These are phyloP conservation scores for Delphinella strobiligena DNA, from an alignment of 2,329 filamentous ascomycete species.

Conservation along the genomic window DNA sequence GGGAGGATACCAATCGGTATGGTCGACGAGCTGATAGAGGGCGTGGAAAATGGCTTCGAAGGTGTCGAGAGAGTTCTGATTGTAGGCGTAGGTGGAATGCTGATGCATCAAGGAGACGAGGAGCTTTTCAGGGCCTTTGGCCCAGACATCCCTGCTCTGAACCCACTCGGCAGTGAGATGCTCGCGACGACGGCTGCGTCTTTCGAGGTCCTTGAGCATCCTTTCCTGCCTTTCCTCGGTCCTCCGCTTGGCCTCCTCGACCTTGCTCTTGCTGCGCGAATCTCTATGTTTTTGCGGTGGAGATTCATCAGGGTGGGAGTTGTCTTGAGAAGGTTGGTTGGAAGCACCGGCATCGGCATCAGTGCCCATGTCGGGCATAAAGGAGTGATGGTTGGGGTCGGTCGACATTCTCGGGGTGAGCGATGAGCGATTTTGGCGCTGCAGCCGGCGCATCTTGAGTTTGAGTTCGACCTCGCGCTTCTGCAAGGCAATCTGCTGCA, in stretches of 20 bases:
- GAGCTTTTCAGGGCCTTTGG: slow-evolving; percentile 21
- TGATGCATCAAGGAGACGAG: slow-evolving; percentile 25
- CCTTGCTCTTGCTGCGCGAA: slow-evolving; percentile 25
- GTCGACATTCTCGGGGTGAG: neutral
- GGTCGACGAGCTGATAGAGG: slow-evolving; percentile 23
- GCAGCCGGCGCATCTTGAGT: slow-evolving; percentile 22
- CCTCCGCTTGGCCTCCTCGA: slow-evolving; percentile 23
- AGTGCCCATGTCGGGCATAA: slow-evolving; percentile 4
- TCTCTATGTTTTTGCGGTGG: slow-evolving; percentile 16
- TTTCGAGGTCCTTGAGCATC: slow-evolving; percentile 24
- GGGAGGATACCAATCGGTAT: slow-evolving; percentile 20
- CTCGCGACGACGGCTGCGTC: slow-evolving; percentile 22
- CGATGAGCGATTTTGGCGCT: slow-evolving; percentile 10
- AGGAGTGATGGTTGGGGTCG: slow-evolving; percentile 2
- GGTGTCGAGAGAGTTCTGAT: slow-evolving; percentile 17
- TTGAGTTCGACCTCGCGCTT: slow-evolving; percentile 25
- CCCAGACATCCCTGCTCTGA: slow-evolving; percentile 25
- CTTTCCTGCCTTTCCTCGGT: slow-evolving; percentile 24
- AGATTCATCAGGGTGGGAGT: neutral
- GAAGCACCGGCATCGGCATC: neutral
- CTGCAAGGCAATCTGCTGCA: slow-evolving; percentile 23
- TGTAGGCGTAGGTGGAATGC: slow-evolving; percentile 22
- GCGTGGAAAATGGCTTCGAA: slow-evolving; percentile 24
- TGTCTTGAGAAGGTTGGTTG: no score
- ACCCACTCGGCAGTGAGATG: slow-evolving; percentile 26